A percentile compares a stretch with the other conserved stretches of the same genome.
Evolutionary conservation across 2,329 filamentous ascomycete species (phyloP).

Genomic region (Chaetomium olivaceum): DNA sequence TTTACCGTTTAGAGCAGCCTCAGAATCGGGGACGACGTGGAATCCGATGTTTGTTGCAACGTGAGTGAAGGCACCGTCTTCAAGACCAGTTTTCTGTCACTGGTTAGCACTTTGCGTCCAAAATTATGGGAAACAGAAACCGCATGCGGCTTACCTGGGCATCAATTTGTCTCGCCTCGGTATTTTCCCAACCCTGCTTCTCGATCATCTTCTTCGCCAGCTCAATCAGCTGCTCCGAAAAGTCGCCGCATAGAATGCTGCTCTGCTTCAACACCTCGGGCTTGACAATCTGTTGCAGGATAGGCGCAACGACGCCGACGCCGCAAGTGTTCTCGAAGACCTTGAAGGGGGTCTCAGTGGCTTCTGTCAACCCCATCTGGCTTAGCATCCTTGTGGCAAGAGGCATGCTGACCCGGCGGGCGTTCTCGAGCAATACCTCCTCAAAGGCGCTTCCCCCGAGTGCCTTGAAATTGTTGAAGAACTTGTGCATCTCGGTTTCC

Average conservation of each 20-base stretch:
- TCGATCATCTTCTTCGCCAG: slow-evolving; percentile 43
- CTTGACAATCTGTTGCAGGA: slow-evolving; percentile 45
- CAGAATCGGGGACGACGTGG: slow-evolving; percentile 35
- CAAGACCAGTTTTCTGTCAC: slow-evolving; percentile 30
- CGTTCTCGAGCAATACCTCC: slow-evolving; percentile 21
- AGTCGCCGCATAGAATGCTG: slow-evolving; percentile 53
- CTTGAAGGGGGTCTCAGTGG: slow-evolving; percentile 37
- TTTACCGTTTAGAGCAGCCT: slow-evolving; percentile 34
- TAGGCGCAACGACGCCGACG: slow-evolving; percentile 49
- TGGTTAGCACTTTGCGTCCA: neutral
- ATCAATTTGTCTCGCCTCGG: slow-evolving; percentile 47
- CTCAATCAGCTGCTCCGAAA: slow-evolving; percentile 45
- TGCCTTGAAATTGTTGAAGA: slow-evolving; percentile 23
- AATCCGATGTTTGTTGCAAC: slow-evolving; percentile 34
- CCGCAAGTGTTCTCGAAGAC: slow-evolving; percentile 58
- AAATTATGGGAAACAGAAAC: neutral
- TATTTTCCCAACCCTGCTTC: slow-evolving; percentile 49
- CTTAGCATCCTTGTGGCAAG: slow-evolving; percentile 34
- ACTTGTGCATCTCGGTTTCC: slow-evolving; percentile 21
- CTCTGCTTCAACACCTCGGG: slow-evolving; percentile 44
- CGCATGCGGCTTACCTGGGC: slow-evolving; percentile 48
- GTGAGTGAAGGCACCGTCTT: slow-evolving; percentile 32
- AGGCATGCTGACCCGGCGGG: slow-evolving; percentile 30
- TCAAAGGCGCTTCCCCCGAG: slow-evolving; percentile 10
- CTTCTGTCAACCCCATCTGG: slow-evolving; percentile 37